Evolutionary conservation across 139 green algal genomes (phyloP).

Genomic region (Closterium sp.): DNA sequence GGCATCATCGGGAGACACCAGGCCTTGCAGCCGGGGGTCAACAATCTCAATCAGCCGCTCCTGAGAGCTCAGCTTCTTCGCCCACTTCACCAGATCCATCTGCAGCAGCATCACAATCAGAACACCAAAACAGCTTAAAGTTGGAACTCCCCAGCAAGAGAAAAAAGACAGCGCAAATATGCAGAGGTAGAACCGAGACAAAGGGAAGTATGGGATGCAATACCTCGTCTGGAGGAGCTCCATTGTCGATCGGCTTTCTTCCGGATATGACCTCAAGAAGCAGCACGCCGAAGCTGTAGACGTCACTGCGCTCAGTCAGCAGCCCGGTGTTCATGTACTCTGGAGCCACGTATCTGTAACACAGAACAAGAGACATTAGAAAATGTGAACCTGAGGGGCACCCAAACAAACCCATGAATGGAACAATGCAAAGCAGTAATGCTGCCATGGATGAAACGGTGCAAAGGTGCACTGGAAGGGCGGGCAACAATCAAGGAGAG

Average conservation of each 20-base stretch:
- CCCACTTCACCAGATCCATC: conserved; percentile 35
- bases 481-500: neutral
- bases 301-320: conserved; percentile 34
- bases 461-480: neutral
- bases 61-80: neutral
- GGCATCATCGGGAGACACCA: neutral
- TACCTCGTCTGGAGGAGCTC: conserved; percentile 1
- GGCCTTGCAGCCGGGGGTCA: conserved; percentile 13
- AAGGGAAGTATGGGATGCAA: neutral
- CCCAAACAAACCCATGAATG: neutral
- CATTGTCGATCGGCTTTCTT: conserved; percentile 7
- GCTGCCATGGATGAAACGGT: neutral
- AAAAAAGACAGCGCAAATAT: too few relatives aligned
- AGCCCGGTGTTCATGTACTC: conserved; percentile 33
- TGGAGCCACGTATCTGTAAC: conserved; percentile 31
- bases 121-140: too few relatives aligned
- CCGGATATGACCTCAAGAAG: conserved; percentile 36
- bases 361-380: neutral
- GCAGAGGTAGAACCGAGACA: neutral
- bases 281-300: conserved; percentile 41
- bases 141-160: too few relatives aligned
- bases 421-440: neutral
- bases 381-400: neutral
- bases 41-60: conserved; percentile 14
- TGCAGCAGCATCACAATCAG: neutral